Evolutionary conservation across 2,329 filamentous ascomycete species (phyloP), one percentile per base, ranked within the genome.

Genomic region (Emmonsia crescens): DNA sequence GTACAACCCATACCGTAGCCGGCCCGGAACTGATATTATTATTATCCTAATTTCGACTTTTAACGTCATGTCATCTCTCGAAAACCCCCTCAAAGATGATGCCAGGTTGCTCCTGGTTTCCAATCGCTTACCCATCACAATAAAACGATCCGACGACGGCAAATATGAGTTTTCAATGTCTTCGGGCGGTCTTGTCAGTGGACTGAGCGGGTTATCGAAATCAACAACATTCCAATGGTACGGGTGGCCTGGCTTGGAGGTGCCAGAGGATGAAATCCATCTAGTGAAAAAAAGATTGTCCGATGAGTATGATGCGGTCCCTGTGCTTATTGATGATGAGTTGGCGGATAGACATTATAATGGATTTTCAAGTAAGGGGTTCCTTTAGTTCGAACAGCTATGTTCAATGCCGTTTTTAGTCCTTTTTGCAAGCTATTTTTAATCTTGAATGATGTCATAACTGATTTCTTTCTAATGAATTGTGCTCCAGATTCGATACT

Each of bases 181-280:
- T 55, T 97, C 94, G 1, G 94, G 94, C 62, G 94, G 94, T 48
- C 84, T 99, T 48, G 94, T 97, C 70, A 96, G 91, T 58, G 94
- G 94, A 24, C 81, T 99, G 64, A 96, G 90, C 67, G 94, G 94
- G 31, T 79, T 97, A 62, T 88, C 89, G 69, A 96, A 96, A 77
- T 89, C 90, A 38, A 96, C 91, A 31, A 93, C 87, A 68, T 97
- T 97, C 76, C 89, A 94, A 75, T 99, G 94, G 94, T 97, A 97
- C 76, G 94, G 94, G 68, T 97, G 94, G 93, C 92, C 94, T 0
- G 94, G 94, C 44, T 78, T 96, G 57, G 91, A 97, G 75, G 86
- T 97, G 4, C 93, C 93, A 46, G 89, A 95, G 65, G 83, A 85
- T 61, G 93, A 97, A 75, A 83, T 89, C 51, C 80, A 83, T 1